Percentiles rank a stretch among this genome's conserved stretches.
Conservation (phyloP, 352 stramenopile genomes). For the Phytophthora palmivora region DNA sequence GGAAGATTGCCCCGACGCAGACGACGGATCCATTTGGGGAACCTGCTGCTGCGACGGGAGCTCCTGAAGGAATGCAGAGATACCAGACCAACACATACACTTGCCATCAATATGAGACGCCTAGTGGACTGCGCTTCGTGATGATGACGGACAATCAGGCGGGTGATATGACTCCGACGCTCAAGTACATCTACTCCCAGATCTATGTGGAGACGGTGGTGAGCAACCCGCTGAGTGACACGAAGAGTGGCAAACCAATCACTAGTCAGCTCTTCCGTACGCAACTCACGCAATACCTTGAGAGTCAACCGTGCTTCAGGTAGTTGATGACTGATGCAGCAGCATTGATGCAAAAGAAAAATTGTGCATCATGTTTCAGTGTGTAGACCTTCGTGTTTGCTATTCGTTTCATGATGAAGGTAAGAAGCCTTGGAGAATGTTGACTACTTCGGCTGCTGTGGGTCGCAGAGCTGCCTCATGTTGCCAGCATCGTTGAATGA, state of each 20-base stretch:
- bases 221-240: slow-evolving; percentile 89
- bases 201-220: slow-evolving; percentile 92
- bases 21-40: slow-evolving; percentile 27
- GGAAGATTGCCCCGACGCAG: slow-evolving; percentile 68
- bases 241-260: slow-evolving; percentile 76
- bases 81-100: slow-evolving; percentile 92
- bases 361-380: background rate
- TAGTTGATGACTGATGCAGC: slow-evolving; percentile 33
- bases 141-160: slow-evolving; percentile 91
- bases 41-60: slow-evolving; percentile 11
- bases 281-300: slow-evolving; percentile 80
- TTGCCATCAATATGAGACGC: slow-evolving; percentile 92
- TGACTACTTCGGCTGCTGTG: slow-evolving; percentile 48
- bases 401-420: slow-evolving; percentile 20
- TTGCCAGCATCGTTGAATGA: slow-evolving; percentile 76
- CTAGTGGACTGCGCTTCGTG: slow-evolving; percentile 89
- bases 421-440: slow-evolving; percentile 60
- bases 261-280: slow-evolving; percentile 78
- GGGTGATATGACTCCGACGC: slow-evolving; percentile 80
- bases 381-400: background rate
- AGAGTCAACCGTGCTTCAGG: slow-evolving; percentile 73
- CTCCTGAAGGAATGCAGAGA: slow-evolving; percentile 68
- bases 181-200: slow-evolving; percentile 90
- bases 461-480: slow-evolving; percentile 60
- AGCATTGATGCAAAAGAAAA: slow-evolving; percentile 11